phyloP scores from a whole-genome alignment of 768 basidiomycete genomes.

The Xerocomellus amylosporus region DNA sequence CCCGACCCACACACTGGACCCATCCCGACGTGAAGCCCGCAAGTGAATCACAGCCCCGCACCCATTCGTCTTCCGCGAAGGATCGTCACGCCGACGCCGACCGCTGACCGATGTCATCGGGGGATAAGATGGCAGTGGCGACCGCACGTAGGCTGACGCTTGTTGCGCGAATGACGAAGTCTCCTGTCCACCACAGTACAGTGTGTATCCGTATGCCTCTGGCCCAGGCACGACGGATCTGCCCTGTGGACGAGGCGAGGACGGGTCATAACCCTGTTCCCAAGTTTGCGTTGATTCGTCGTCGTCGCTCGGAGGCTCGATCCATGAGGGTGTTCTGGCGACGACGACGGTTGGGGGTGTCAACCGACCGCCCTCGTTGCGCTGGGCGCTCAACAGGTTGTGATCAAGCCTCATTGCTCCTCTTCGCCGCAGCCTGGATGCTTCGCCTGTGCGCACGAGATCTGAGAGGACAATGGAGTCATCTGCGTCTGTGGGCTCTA shows the following conservation, averaged over 20 bases:
- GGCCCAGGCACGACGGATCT: conserved; percentile 11
- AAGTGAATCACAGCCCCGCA: conserved; percentile 64
- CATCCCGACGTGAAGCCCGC: conserved; percentile 50
- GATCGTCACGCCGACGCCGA: conserved; percentile 5
- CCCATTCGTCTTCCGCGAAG: conserved; percentile 42
- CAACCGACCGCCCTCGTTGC: conserved; percentile 24
- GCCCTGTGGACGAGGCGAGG: conserved; percentile 23
- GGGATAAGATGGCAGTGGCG: conserved; percentile 38
- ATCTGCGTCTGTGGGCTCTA: conserved; percentile 50
- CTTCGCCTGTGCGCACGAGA: conserved; percentile 70
- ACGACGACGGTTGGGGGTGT: conserved; percentile 29
- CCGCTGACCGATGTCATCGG: conserved; percentile 23
- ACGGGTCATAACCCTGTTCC: conserved; percentile 34
- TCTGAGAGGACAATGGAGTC: conserved; percentile 72
- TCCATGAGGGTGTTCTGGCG: conserved; percentile 34
- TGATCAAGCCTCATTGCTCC: conserved; percentile 69
- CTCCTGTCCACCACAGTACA: conserved; percentile 44
- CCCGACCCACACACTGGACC: conserved; percentile 57
- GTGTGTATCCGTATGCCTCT: conserved; percentile 31
- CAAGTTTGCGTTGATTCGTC: conserved; percentile 34
- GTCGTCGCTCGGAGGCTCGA: conserved; percentile 32
- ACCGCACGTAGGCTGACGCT: conserved; percentile 28
- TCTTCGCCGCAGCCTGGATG: conserved; percentile 67
- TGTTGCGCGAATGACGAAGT: conserved; percentile 4
- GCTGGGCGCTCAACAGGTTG: conserved; percentile 27